Evolutionary conservation across 1,284 basidiomycete species (phyloP), one percentile per base, ranked within the genome.

Genomic region (Ceratobasidium sp.): DNA sequence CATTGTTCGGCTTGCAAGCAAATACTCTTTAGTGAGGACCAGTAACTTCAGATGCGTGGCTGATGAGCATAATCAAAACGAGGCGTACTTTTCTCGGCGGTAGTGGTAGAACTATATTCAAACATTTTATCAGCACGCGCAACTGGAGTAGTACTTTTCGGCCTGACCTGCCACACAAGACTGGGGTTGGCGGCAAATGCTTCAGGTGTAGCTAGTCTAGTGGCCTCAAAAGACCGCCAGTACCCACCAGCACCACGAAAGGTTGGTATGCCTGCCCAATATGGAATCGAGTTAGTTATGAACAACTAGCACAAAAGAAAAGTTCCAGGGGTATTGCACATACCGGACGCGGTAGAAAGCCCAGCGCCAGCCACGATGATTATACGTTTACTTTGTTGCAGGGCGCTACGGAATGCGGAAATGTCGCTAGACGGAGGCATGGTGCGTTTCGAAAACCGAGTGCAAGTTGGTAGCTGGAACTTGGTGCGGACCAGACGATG

Each of bases 331-430:
- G 46, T 30, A 6, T 27, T 12, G 77, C n/a, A 66, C 3, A 66
- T 75, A 88, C 90, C 89, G 59, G 90, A 90, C 7, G 87, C 88
- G 73, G 88, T 88, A 30, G 89, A 90, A 41, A 90, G 83, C 0
- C 90, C 90, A 67, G 90, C 91, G 8, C 91, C 90, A 30, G 90
- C 87, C 1, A 92, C 82, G 20, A 88, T 87, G 2, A 91, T 84
- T 55, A 91, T 87, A 74, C 87, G 85, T 78, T 88, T 88, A 46
- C 59, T 50, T 27, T 27, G 38, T n/a, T 64, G 59, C 18, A 74
- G 33, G 30, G 46, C 71, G 14, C 23, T 64, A 23, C 71, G 41
- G 52, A 74, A 74, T 6, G 59, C 44, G 4, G 41, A 12, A 16
- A 64, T 54, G 41, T 74, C 54, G 8, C 14, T 50, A 14, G 59